Conservation (phyloP, 2,329 filamentous ascomycete genomes). For the Ramichloridium luteum region DNA sequence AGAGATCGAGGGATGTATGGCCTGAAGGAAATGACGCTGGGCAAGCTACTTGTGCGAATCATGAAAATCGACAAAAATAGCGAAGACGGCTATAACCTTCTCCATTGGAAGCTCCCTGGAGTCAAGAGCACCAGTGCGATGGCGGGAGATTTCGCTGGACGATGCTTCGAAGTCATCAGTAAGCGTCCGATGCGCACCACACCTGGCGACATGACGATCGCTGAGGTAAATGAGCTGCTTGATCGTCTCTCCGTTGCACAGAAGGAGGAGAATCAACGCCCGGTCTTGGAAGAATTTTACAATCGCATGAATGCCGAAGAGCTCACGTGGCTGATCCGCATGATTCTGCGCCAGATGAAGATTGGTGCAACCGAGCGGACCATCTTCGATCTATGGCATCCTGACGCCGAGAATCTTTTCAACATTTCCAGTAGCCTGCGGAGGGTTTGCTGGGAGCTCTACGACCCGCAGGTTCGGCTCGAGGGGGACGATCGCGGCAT, state of each 20-base stretch:
- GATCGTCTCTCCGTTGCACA: conserved; percentile 64
- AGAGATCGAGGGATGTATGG: conserved; percentile 86
- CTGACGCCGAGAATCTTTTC: conserved; percentile 49
- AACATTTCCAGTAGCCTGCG: conserved; percentile 83
- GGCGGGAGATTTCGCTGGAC: conserved; percentile 83
- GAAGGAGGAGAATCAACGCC: conserved; percentile 72
- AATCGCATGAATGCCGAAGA: conserved; percentile 86
- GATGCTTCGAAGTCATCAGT: conserved; percentile 75
- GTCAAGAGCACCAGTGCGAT: conserved; percentile 49
- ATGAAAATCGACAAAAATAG: conserved; percentile 86
- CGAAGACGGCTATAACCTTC: conserved; percentile 70
- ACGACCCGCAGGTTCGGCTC: conserved; percentile 58
- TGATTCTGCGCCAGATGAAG: conserved; percentile 73
- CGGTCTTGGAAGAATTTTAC: conserved; percentile 76
- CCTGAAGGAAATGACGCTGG: conserved; percentile 83
- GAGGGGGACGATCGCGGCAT: conserved; percentile 65
- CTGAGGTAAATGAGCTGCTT: conserved; percentile 76
- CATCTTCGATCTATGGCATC: conserved; percentile 55
- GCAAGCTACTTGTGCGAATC: conserved; percentile 78
- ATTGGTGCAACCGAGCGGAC: conserved; percentile 75
- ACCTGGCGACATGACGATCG: conserved; percentile 69
- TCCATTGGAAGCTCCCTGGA: conserved; percentile 87
- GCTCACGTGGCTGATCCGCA: conserved; percentile 86
- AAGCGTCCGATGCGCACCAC: conserved; percentile 67
- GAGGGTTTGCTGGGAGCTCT: conserved; percentile 88